Conservation (phyloP, 2,329 filamentous ascomycete genomes). For the Podosphaera aphanis region DNA sequence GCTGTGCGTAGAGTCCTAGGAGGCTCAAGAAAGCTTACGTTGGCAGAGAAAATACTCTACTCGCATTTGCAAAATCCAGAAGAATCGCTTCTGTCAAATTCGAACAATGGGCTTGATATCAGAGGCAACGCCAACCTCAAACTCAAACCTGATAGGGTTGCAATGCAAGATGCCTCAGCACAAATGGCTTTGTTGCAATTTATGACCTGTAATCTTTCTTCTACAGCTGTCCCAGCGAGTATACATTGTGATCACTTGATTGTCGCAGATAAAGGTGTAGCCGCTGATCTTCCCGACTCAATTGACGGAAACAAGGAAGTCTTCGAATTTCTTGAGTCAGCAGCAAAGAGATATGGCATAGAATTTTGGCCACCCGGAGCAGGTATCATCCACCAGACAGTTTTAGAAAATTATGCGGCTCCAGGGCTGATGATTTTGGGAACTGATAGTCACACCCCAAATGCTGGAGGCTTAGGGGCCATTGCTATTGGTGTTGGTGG, state of each 20-base stretch:
- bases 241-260: conserved; percentile 99
- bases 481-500: conserved; percentile 95
- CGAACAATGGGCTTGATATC: conserved; percentile 62
- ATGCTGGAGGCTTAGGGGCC: conserved; percentile 80
- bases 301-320: conserved; percentile 90
- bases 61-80: conserved; percentile 78
- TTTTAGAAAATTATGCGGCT: conserved; percentile 93
- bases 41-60: conserved; percentile 97
- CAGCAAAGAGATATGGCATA: conserved; percentile 73
- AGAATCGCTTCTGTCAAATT: conserved; percentile 63
- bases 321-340: conserved; percentile 89
- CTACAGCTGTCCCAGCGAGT: conserved; percentile 81
- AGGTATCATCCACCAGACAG: conserved; percentile 92
- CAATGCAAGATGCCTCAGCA: conserved; percentile 96
- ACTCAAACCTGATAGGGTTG: conserved; percentile 89
- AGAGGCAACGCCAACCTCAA: conserved; percentile 81
- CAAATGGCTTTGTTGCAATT: conserved; percentile 98
- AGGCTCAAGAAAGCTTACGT: conserved; percentile 38
- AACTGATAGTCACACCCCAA: conserved; percentile 91
- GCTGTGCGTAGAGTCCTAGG: conserved; percentile 55
- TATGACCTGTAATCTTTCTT: conserved; percentile 82
- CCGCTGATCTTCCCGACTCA: conserved; percentile 60
- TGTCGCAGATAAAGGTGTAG: conserved; percentile 75
- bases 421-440: conserved; percentile 97
- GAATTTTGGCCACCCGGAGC: conserved; percentile 91